phyloP scores from a whole-genome alignment of 495 filamentous ascomycete genomes.

The Penicillium ochrochloron region DNA sequence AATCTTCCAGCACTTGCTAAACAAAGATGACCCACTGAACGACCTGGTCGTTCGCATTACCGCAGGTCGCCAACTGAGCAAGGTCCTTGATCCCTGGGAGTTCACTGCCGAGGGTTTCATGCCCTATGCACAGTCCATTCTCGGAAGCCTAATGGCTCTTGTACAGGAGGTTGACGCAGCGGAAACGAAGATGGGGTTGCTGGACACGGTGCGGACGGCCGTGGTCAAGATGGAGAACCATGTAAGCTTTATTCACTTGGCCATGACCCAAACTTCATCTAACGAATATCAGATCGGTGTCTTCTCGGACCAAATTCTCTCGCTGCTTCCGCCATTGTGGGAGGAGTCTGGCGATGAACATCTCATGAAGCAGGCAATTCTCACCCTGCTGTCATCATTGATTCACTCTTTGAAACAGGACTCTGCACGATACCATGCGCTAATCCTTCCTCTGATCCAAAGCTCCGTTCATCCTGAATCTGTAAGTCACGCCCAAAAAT shows the following conservation, averaged over 20 bases:
- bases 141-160: constrained; percentile 72
- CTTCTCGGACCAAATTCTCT: constrained; percentile 80
- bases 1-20: constrained; percentile 87
- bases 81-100: constrained; percentile 80
- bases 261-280: constrained; percentile 5
- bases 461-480: constrained; percentile 80
- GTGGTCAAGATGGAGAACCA: constrained; percentile 78
- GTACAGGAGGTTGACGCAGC: constrained; percentile 79
- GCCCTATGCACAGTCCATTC: constrained; percentile 71
- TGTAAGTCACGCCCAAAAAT: constrained; percentile 38
- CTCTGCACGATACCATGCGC: constrained; percentile 69
- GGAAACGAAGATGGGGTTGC: constrained; percentile 84
- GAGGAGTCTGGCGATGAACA: constrained; percentile 78
- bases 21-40: constrained; percentile 75
- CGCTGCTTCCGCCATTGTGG: constrained; percentile 83
- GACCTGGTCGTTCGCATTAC: constrained; percentile 92
- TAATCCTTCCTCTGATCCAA: constrained; percentile 78
- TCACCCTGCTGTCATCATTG: constrained; percentile 79
- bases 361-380: constrained; percentile 87
- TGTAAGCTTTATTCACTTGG: constrained; percentile 44
- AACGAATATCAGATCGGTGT: constrained; percentile 55
- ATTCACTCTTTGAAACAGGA: constrained; percentile 77
- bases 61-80: constrained; percentile 80
- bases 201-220: constrained; percentile 80
- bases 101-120: constrained; percentile 72